Percentiles rank a stretch among this genome's conserved stretches.
Evolutionary conservation across 1,284 basidiomycete species (phyloP).

Genomic region (Puccinia coronata): DNA sequence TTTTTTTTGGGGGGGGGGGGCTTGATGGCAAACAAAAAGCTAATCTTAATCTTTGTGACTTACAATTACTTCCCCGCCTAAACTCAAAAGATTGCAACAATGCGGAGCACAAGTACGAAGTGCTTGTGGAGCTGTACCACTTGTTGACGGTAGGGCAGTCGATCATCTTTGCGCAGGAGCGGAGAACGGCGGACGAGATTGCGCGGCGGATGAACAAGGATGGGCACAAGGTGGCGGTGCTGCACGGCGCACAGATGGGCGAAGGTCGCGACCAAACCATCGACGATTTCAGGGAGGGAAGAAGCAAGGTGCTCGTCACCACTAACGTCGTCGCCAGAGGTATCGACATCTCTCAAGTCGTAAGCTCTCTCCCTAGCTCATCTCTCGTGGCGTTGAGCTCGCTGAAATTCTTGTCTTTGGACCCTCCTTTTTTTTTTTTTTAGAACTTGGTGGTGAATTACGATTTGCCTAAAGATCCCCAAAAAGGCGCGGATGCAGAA

Average conservation of each 20-base stretch:
- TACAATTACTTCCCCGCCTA: not conserved
- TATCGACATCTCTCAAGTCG: conserved; percentile 98
- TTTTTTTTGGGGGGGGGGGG: too few species aligned
- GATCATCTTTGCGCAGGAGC: conserved; percentile 52
- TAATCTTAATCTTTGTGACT: too few species aligned
- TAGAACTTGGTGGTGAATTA: conserved; percentile 70
- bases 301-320: conserved; percentile 95
- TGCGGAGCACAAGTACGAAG: conserved; percentile 92
- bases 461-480: conserved; percentile 79
- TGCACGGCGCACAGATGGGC: conserved; percentile 91
- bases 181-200: conserved; percentile 75
- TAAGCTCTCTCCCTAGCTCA: conserved; percentile 64
- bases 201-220: conserved; percentile 85
- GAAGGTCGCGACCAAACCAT: conserved; percentile 86
- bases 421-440: not conserved
- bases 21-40: too few species aligned
- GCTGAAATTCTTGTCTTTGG: not conserved
- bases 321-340: conserved; percentile 98
- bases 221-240: conserved; percentile 92
- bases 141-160: conserved; percentile 51
- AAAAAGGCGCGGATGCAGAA: conserved; percentile 78
- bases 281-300: conserved; percentile 91
- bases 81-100: conserved; percentile 60
- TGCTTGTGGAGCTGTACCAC: conserved; percentile 69
- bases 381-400: too few species aligned